Evolutionary conservation across 768 basidiomycete species (phyloP), one percentile per base, ranked within the genome.

Genomic region (Pulveroboletus sp.): DNA sequence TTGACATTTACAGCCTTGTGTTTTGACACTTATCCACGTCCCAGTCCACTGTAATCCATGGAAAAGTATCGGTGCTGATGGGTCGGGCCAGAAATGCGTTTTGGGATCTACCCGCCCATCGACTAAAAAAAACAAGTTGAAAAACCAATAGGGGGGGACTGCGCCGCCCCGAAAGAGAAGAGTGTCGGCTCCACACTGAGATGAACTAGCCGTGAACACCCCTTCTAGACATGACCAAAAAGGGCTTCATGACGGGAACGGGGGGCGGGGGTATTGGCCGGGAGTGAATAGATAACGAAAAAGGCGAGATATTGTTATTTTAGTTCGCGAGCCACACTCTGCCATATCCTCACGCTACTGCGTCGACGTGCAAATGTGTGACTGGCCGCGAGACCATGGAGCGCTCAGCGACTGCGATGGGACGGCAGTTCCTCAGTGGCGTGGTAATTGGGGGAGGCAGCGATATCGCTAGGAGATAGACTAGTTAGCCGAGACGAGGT

Each of bases 241-340:
- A 10, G 15, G 48, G 46, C 11, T 21, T 21, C 21, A 17, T 18
- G 48, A 28, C 18, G 52, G 44, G 28, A 50, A 31, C 11, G 35
- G 11, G 17, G 26, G 17, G 30, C 21, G 38, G 57, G 15, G 11
- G 46, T 43, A 21, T 21, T 21, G 31, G 8, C 35, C 39, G n/a
- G 39, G 33, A 37, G 7, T 2, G 12, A 30, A 43, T 24, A 12
- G 15, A 26, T n/a, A 10, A 28, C 27, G 45, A 10, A 31, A 31
- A 8, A 8, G 18, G 27, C 8, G 33, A 21, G 44, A 40, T 49
- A 49, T 51, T 51, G 44, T 37, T 49, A 49, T 51, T 51, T 56
- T 45, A 1, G 37, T 43, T 42, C 18, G 17, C 3, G 15, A 21
- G 5, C 44, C n/a, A 15, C 15, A 42, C 40, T 30, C 26, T 12